A percentile compares a stretch with the other conserved stretches of the same genome.
These are phyloP conservation scores for Coffea humblotiana DNA, from an alignment of 305 asterid genomes.

Conservation along the genomic window DNA sequence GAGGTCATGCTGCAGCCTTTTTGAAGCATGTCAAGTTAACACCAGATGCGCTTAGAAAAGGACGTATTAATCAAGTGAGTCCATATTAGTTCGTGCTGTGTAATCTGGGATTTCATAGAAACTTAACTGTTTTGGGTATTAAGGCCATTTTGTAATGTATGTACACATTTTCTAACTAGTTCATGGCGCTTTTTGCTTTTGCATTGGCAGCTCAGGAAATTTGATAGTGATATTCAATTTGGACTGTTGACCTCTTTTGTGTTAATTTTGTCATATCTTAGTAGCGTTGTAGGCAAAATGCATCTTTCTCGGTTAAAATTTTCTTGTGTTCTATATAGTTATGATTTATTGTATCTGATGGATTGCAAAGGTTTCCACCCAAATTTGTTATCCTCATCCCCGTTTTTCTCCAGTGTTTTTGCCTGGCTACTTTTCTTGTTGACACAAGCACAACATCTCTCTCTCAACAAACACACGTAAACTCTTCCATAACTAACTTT, in stretches of 20 bases:
- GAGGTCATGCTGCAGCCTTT: constrained; percentile 38
- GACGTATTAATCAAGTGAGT: constrained; percentile 34
- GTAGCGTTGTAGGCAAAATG: not conserved
- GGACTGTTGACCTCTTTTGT: not conserved
- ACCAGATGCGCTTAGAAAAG: constrained; percentile 31
- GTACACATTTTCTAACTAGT: not conserved
- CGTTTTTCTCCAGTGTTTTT: not conserved
- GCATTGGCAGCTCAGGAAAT: not conserved
- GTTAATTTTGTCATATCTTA: not conserved
- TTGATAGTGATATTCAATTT: not conserved
- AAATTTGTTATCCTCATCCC: not conserved
- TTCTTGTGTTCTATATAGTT: too few species aligned
- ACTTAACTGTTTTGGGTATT: not conserved
- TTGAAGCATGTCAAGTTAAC: constrained; percentile 27
- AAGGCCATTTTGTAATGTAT: not conserved
- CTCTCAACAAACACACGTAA: not conserved
- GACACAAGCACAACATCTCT: not conserved
- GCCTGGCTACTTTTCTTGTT: not conserved
- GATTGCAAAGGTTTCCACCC: not conserved
- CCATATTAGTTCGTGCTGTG: not conserved
- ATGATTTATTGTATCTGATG: not conserved
- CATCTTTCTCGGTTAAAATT: not conserved
- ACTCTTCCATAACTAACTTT: not conserved
- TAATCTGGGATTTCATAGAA: not conserved
- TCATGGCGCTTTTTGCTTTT: too few species aligned